Conservation (phyloP, 345 rosid species). For the Schrenkiella parvula region DNA sequence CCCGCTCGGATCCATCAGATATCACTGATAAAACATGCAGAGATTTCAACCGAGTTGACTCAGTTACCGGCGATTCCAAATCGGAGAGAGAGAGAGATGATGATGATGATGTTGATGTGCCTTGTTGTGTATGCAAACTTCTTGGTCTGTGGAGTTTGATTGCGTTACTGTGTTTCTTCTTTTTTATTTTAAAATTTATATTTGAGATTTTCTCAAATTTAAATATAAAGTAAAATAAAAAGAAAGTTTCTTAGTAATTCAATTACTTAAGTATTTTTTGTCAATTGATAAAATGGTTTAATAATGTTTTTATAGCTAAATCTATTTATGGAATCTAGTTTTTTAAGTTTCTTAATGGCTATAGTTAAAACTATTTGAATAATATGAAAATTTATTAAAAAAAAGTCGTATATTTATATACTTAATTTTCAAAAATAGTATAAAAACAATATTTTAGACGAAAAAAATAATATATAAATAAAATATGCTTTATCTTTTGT, state of each 20-base stretch:
- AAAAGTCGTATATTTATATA: no score
- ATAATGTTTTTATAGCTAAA: no score
- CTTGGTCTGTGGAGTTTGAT: conserved; percentile 45
- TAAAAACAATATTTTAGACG: no score
- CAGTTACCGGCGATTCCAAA: conserved; percentile 9
- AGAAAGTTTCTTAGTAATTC: no score
- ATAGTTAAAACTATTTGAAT: no score
- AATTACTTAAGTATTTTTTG: no score
- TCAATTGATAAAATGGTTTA: no score
- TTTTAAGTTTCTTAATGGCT: no score
- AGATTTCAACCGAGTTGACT: neutral
- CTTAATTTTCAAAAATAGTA: no score
- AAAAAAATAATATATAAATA: no score
- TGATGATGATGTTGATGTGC: neutral
- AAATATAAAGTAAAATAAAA: neutral
- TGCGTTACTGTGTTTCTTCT: conserved; percentile 32
- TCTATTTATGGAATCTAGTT: no score
- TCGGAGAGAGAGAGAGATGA: neutral
- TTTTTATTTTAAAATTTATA: neutral
- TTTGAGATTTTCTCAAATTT: neutral
- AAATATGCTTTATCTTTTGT: neutral
- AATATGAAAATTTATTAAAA: no score
- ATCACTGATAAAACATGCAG: neutral
- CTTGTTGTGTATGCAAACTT: conserved; percentile 23
- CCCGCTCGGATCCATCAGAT: conserved; percentile 67